Evolutionary conservation across 495 filamentous ascomycete species (phyloP).

Genomic region (Peziza echinospora): DNA sequence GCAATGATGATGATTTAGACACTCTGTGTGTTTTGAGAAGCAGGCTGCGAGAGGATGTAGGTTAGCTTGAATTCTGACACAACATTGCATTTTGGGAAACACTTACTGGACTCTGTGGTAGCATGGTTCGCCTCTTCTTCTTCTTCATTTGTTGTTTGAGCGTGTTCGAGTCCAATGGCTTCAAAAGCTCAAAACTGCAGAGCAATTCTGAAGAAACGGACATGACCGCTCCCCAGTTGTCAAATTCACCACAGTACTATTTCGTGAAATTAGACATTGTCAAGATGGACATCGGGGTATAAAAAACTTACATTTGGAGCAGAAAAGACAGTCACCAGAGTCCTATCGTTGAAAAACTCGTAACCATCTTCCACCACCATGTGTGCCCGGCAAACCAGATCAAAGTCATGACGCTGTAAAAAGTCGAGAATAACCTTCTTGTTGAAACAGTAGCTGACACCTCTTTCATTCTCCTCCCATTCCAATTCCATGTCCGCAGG

Average conservation of each 20-base stretch:
- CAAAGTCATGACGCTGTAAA: conserved; percentile 83
- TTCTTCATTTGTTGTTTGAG: conserved; percentile 99
- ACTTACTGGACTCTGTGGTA: neutral
- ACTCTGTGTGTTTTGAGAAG: neutral
- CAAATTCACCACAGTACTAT: conserved; percentile 96
- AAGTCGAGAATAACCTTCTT: conserved; percentile 98
- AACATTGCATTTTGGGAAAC: neutral
- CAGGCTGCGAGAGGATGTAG: neutral
- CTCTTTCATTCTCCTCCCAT: conserved; percentile 93
- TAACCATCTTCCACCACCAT: conserved; percentile 99
- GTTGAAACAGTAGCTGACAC: conserved; percentile 96
- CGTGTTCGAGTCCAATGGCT: conserved; percentile 88
- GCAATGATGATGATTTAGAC: neutral
- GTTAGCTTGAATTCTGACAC: neutral
- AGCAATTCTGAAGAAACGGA: conserved; percentile 81
- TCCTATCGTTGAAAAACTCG: conserved; percentile 92
- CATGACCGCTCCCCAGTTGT: conserved; percentile 99
- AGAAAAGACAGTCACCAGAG: conserved; percentile 92
- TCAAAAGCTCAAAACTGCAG: conserved; percentile 92
- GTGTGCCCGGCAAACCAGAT: conserved; percentile 88
- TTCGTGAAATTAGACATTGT: conserved; percentile 2
- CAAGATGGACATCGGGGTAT: neutral
- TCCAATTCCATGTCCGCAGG: conserved; percentile 94
- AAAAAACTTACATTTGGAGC: conserved; percentile 67
- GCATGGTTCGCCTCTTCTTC: conserved; percentile 24